Base-by-base conservation (phyloP, 495 filamentous ascomycete species). In the Trichoderma erinaceum region DNA sequence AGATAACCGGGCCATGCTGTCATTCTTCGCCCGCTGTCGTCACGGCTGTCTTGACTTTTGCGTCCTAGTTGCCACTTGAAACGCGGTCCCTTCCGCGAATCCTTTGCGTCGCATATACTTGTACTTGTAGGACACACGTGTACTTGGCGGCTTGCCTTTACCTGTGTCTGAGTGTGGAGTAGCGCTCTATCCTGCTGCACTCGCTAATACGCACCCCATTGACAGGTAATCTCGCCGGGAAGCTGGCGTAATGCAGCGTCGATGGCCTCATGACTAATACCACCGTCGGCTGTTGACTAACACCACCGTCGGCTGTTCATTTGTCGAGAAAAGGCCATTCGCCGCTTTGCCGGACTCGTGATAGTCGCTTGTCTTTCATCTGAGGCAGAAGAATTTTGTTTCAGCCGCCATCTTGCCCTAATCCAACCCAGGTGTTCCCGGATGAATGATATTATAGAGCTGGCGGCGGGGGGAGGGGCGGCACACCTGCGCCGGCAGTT, bases 1-100 rank as follows among this genome's bases (percentile, higher is more conserved):
- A 61, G 56, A 61, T 61, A 61, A 61, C 56, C 56, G 56, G 56
- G 56, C 56, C 56, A 61, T 61, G 56, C 23, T 61, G 56, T 61
- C 56, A 61, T 61, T 21, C 56, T 32, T 29, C 11, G 15, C 10
- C 56, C 56, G 18, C 12, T 46, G 4, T 25, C 21, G 50, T 56
- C 50, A 23, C 50, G 50, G 18, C 50, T 6, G n/a, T 56, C 50
- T 56, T 23, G n/a, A 11, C 50, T n/a, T 56, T 56, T 23, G 18
- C 21, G n/a, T 21, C 50, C 10, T 56, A 23, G 50, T 25, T 25
- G 16, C n/a, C 18, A 25, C n/a, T 27, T 25, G 50, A 56, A 56
- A 56, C 50, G 21, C 50, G 50, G 50, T 21, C 21, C 21, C 50
- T 11, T 21, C 21, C 18, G 50, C 10, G n/a, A n/a, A 25, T 32